phyloP scores from a whole-genome alignment of 768 basidiomycete species.

The Austroboletus festivus region DNA sequence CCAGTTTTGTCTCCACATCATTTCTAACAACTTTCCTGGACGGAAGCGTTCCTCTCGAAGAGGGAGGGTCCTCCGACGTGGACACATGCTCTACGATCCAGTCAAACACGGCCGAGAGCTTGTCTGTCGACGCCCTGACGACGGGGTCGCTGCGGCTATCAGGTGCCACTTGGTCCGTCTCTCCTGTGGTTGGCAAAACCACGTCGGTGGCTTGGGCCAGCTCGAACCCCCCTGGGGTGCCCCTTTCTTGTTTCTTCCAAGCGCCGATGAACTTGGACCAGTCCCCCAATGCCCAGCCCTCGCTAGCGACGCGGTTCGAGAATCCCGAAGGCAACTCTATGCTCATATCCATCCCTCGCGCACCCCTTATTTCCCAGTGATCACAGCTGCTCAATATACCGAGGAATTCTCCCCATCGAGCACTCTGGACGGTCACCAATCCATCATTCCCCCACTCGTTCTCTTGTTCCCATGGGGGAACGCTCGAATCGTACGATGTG shows the following conservation, averaged over 20 bases:
- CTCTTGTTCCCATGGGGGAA: constrained; percentile 49
- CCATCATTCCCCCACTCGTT: constrained; percentile 85
- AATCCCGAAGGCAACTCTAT: constrained; percentile 53
- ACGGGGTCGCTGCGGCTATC: constrained; percentile 47
- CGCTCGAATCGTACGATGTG: constrained; percentile 10
- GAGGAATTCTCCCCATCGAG: constrained; percentile 94
- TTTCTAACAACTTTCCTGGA: constrained; percentile 34
- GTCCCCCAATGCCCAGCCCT: constrained; percentile 46
- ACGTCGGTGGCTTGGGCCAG: constrained; percentile 22
- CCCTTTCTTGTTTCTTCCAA: constrained; percentile 57
- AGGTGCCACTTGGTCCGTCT: constrained; percentile 22
- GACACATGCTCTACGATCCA: constrained; percentile 77
- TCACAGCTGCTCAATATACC: constrained; percentile 88
- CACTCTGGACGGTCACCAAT: constrained; percentile 86
- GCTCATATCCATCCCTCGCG: constrained; percentile 69
- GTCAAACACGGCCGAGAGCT: constrained; percentile 71
- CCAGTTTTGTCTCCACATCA: constrained; percentile 63
- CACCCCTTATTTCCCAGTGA: constrained; percentile 95
- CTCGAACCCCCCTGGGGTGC: constrained; percentile 33
- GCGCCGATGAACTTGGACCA: constrained; percentile 61
- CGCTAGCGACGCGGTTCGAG: constrained; percentile 36
- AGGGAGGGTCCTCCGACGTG: constrained; percentile 19
- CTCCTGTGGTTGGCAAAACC: constrained; percentile 7
- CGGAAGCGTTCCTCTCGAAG: constrained; percentile 17
- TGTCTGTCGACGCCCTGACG: constrained; percentile 66